These are phyloP conservation scores for Boletus pseudopeckii DNA, from an alignment of 768 basidiomycete genomes.

Conservation along the genomic window DNA sequence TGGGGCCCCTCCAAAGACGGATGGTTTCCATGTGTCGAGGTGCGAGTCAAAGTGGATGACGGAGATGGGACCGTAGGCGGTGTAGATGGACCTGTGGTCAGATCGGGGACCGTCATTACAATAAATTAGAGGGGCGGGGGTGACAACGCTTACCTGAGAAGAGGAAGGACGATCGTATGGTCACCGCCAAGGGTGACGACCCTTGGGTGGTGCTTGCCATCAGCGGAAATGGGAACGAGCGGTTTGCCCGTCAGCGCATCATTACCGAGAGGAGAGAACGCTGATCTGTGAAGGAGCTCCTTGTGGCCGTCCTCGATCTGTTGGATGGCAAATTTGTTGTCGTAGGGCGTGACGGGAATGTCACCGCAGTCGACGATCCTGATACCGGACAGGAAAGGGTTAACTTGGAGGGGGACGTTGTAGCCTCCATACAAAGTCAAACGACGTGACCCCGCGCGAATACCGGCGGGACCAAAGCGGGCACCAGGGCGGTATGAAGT, in stretches of 20 bases:
- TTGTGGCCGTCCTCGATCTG: slow-evolving; percentile 76
- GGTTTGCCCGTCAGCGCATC: slow-evolving; percentile 56
- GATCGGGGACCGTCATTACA: neutral
- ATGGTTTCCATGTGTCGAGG: slow-evolving; percentile 76
- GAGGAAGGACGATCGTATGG: slow-evolving; percentile 75
- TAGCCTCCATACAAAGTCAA: slow-evolving; percentile 75
- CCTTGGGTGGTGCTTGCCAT: slow-evolving; percentile 75
- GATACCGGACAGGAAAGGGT: slow-evolving; percentile 67
- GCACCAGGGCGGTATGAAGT: slow-evolving; percentile 82
- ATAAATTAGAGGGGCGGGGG: neutral
- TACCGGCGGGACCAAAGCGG: slow-evolving; percentile 81
- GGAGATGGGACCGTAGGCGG: slow-evolving; percentile 74
- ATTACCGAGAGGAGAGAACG: slow-evolving; percentile 61
- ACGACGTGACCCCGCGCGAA: slow-evolving; percentile 74
- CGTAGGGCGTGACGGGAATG: slow-evolving; percentile 76
- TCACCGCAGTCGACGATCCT: slow-evolving; percentile 76
- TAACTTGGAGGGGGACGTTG: slow-evolving; percentile 69
- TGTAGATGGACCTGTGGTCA: slow-evolving; percentile 58
- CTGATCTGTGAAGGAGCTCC: slow-evolving; percentile 58
- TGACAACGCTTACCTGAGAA: slow-evolving; percentile 37
- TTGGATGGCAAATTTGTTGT: slow-evolving; percentile 67
- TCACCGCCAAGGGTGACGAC: slow-evolving; percentile 85
- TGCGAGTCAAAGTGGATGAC: slow-evolving; percentile 89
- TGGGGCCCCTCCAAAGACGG: slow-evolving; percentile 71
- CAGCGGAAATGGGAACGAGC: slow-evolving; percentile 56